Conservation (phyloP, 2,329 filamentous ascomycete genomes). For the Diaporthe nobilis region DNA sequence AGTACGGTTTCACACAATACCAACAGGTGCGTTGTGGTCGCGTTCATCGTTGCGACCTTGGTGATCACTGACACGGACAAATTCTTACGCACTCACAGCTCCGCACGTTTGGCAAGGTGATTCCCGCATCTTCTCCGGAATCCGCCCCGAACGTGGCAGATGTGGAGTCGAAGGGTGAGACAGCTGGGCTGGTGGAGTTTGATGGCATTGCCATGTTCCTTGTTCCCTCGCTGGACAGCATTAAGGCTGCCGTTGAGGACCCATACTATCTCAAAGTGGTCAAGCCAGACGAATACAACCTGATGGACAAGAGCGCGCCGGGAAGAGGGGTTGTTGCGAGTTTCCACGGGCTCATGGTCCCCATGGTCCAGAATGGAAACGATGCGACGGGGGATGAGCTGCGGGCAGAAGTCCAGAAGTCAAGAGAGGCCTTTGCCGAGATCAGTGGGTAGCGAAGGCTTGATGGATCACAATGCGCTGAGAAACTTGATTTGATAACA, state of each 20-base stretch:
- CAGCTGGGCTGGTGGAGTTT: background rate
- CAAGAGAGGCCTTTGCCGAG: background rate
- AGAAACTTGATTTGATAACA: background rate
- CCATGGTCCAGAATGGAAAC: background rate
- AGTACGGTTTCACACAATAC: background rate
- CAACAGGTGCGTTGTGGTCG: background rate
- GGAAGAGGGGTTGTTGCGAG: background rate
- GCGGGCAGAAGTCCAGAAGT: background rate
- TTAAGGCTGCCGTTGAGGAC: constrained; percentile 11
- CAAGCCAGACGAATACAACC: constrained; percentile 11
- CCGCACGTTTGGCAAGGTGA: background rate
- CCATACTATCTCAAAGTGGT: constrained; percentile 10
- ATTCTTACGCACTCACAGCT: background rate
- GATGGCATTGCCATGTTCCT: constrained; percentile 13
- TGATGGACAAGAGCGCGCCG: background rate
- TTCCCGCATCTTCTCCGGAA: background rate
- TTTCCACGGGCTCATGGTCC: background rate
- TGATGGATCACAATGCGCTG: background rate
- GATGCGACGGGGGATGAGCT: background rate
- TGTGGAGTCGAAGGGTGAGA: background rate
- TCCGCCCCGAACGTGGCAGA: constrained; percentile 2
- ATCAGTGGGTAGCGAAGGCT: background rate
- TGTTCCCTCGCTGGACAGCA: background rate
- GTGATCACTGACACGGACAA: background rate
- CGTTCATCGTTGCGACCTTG: background rate